Evolutionary conservation across 352 stramenopile genomes (phyloP), one percentile per base, ranked within the genome.

Genomic region (Phytophthora multivora): DNA sequence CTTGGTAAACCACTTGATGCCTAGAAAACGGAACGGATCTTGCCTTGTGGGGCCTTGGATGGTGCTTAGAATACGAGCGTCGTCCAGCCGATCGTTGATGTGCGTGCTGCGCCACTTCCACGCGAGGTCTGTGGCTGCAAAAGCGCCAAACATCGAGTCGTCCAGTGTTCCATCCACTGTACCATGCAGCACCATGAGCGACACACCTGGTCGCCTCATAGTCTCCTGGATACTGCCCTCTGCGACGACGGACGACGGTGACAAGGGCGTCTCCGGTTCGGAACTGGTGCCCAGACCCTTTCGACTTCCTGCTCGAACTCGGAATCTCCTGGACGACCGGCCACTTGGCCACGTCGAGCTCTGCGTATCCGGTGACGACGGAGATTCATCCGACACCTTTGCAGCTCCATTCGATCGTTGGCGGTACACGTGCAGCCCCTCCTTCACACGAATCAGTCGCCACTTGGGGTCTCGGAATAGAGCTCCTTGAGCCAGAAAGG

Each of bases 1-100:
- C 48, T 67, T 73, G 9, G 77, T 71, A 38, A 80, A 67, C 77
- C 78, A 83, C 39, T 87, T 87, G 50, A 87, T 52, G 15, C 69
- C 73, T 6, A 85, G 41, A 33, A 75, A 85, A 0, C 57, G 75
- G 56, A 77, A 87, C 18, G 75, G 78, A 30, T 87, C 73, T 21
- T 73, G 40, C 5, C 40, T n/a, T 0, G 63, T 81, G 0, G 75
- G 75, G 4, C 50, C 41, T 50, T 68, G 52, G 21, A 84, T 61
- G n/a, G 58, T 71, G 4, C 75, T 53, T 19, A 87, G 49, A 38
- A 87, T 58, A 6, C 68, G 50, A 8, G 53, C 59, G 21, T 75
- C 64, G 47, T 78, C 71, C 16, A 75, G 69, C 31, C 73, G 73
- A 51, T 89, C 77, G 23, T 85, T 77, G 15, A 80, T 67, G 31